Evolutionary conservation across 139 green algal genomes (phyloP), one percentile per base, ranked within the genome.

Genomic region (Gonium pectorale): DNA sequence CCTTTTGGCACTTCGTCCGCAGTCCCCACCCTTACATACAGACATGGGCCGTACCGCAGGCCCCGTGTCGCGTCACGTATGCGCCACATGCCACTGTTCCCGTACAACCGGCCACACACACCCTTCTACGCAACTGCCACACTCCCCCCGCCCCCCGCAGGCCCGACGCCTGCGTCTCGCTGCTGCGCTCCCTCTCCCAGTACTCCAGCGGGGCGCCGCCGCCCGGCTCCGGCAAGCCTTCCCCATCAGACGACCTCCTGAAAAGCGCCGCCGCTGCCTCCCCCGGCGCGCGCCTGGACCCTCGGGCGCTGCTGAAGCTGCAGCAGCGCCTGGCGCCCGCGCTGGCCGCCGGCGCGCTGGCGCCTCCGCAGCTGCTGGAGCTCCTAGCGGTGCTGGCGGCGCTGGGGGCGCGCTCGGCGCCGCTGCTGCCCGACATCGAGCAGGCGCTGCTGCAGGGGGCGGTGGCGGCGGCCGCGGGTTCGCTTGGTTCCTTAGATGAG

Each of bases 151-250:
- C 38, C 40, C 40, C 4, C 40, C 41, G 1, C 77, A 83, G 77
- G 41, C 62, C 77, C 43, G 77, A 83, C 41, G 60, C 43, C n/a
- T 70, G 60, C 43, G 38, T 83, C 8, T 37, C 77, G 26, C 62
- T 83, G 17, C 62, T 83, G n/a, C 43, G 26, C 19, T 13, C 33
- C 17, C 77, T 74, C 22, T 27, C 31, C 62, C 60, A n/a, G n/a
- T n/a, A n/a, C n/a, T n/a, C n/a, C n/a, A n/a, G n/a, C n/a, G 38
- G 4, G 31, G 44, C n/a, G 33, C 60, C 1, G 4, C 19, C 62
- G 11, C 43, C 33, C n/a, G n/a, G n/a, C n/a, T n/a, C n/a, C n/a
- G n/a, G n/a, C n/a, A n/a, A n/a, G n/a, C 38, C 52, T 2, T 17
- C 43, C 3, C 43, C 41, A 15, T 13, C 29, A n/a, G n/a, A n/a